phyloP scores from a whole-genome alignment of 345 rosid genomes.

The Capsella bursapastoris region DNA sequence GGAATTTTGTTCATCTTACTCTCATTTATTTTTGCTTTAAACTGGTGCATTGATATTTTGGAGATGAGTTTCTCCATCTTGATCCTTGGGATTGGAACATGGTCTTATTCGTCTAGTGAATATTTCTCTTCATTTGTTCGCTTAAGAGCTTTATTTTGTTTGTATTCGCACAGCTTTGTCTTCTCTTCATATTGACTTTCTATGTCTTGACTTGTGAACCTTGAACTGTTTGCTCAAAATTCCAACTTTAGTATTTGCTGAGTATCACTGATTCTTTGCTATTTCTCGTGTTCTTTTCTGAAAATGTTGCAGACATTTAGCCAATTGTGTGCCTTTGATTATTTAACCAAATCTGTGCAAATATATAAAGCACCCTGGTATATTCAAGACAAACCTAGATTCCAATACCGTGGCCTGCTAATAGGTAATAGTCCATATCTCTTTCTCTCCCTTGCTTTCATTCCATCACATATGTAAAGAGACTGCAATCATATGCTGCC shows the following conservation, averaged over 20 bases:
- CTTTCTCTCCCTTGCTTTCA: background rate
- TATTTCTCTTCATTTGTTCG: too few species aligned
- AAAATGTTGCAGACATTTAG: conserved; percentile 80
- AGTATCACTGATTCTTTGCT: background rate
- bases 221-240: background rate
- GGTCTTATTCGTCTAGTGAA: background rate
- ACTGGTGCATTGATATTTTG: background rate
- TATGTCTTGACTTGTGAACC: background rate
- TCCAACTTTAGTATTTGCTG: background rate
- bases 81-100: background rate
- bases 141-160: background rate
- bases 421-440: conserved; percentile 54
- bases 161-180: background rate
- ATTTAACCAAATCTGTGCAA: conserved; percentile 64
- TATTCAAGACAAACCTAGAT: conserved; percentile 87
- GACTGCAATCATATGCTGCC: background rate
- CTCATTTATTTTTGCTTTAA: background rate
- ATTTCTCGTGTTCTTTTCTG: background rate
- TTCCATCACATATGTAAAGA: background rate
- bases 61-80: conserved; percentile 14
- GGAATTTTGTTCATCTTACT: too few species aligned
- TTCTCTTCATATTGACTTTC: background rate
- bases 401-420: conserved; percentile 80
- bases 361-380: conserved; percentile 85
- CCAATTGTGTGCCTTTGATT: conserved; percentile 86